Conservation (phyloP, 2,329 filamentous ascomycete genomes). For the Ophiostoma populinum region DNA sequence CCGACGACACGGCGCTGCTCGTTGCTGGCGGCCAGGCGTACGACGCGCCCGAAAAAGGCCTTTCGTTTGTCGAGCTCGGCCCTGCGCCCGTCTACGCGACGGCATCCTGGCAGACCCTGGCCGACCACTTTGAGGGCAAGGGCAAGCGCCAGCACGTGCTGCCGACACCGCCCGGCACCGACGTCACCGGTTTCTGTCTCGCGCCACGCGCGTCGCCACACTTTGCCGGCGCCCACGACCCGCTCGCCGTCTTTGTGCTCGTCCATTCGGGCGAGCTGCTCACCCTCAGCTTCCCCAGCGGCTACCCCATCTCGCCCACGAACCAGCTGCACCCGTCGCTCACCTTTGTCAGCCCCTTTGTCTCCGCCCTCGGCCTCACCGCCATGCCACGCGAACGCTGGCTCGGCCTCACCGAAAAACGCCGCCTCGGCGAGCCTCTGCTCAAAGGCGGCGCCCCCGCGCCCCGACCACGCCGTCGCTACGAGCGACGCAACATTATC, state of each 20-base stretch:
- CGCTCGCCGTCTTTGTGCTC: constrained; percentile 65
- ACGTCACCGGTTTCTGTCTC: constrained; percentile 64
- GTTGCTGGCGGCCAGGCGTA: constrained; percentile 64
- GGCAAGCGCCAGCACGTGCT: constrained; percentile 58
- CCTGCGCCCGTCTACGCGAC: constrained; percentile 81
- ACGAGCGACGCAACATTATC: constrained; percentile 69
- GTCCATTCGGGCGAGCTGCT: constrained; percentile 77
- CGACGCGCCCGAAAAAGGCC: constrained; percentile 50
- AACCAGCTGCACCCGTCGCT: constrained; percentile 83
- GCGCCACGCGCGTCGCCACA: constrained; percentile 72
- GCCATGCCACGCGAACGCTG: constrained; percentile 63
- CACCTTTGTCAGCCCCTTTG: constrained; percentile 79
- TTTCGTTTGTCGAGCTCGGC: constrained; percentile 83
- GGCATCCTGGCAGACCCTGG: constrained; percentile 70
- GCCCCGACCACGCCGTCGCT: constrained; percentile 51
- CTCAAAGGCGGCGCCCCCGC: constrained; percentile 64
- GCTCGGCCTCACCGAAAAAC: constrained; percentile 78
- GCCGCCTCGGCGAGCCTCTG: constrained; percentile 60
- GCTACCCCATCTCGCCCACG: constrained; percentile 77
- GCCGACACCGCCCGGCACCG: constrained; percentile 58
- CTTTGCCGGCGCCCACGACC: constrained; percentile 77
- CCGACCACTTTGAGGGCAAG: constrained; percentile 66
- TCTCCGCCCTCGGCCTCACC: constrained; percentile 54
- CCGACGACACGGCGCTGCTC: constrained; percentile 80
- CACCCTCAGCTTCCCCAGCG: constrained; percentile 82